Percentiles rank a stretch among this genome's conserved stretches.
phyloP scores from a whole-genome alignment of 2,329 filamentous ascomycete genomes.

The Phialophora chinensis region DNA sequence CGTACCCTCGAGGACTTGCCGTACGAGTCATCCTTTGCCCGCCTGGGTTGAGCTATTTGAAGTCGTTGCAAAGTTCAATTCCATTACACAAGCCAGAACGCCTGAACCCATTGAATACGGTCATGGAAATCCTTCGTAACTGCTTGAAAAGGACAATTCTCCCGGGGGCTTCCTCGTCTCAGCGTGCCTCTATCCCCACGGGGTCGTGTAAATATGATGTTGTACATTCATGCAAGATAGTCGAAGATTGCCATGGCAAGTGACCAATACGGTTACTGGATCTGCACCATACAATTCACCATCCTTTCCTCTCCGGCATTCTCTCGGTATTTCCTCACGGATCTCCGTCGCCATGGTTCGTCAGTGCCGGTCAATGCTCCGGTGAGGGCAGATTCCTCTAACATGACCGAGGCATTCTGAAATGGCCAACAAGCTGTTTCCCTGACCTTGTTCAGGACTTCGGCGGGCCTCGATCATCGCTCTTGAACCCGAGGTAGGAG shows the following conservation, averaged over 20 bases:
- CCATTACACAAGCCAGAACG: slow-evolving; percentile 18
- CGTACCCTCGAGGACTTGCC: slow-evolving; percentile 4
- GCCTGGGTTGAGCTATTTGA: slow-evolving; percentile 11
- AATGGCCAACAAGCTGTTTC: neutral
- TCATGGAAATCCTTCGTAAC: slow-evolving; percentile 7
- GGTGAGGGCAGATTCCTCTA: neutral
- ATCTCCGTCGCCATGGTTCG: neutral
- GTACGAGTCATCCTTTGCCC: slow-evolving; percentile 13
- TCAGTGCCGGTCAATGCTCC: neutral
- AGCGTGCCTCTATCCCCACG: slow-evolving; percentile 4
- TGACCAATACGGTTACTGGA: slow-evolving; percentile 9
- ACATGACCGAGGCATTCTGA: neutral
- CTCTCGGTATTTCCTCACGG: neutral
- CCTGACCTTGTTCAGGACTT: neutral
- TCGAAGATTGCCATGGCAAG: slow-evolving; percentile 6
- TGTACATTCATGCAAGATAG: slow-evolving; percentile 17
- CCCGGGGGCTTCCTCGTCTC: neutral
- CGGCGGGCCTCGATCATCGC: neutral
- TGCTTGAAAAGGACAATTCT: neutral
- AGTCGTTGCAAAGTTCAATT: neutral
- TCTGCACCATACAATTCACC: neutral
- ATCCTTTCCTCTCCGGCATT: slow-evolving; percentile 7
- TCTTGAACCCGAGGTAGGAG: neutral
- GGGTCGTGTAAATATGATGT: slow-evolving; percentile 6
- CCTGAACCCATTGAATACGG: neutral